These are phyloP conservation scores for Penicillium brevicompactum DNA, from an alignment of 2,329 filamentous ascomycete species.

Conservation along the genomic window DNA sequence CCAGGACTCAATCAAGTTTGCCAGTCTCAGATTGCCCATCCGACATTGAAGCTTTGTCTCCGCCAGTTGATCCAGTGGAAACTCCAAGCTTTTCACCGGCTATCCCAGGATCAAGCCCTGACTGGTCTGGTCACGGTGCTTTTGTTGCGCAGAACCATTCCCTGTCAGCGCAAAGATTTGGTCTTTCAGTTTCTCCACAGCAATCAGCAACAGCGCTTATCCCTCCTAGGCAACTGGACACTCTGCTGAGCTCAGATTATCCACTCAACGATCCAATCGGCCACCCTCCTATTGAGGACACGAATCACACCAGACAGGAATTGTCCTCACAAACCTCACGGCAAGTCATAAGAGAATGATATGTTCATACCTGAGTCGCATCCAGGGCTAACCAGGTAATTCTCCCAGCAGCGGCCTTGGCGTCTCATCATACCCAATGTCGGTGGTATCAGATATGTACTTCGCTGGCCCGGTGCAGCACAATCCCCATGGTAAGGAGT, in stretches of 20 bases:
- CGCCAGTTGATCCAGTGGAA: slow-evolving; percentile 16
- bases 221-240: slow-evolving; percentile 6
- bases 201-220: slow-evolving; percentile 14
- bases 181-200: slow-evolving; percentile 9
- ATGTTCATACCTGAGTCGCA: neutral
- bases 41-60: slow-evolving; percentile 3
- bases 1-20: slow-evolving; percentile 16
- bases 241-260: slow-evolving; percentile 6
- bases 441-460: slow-evolving; percentile 24
- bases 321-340: slow-evolving; percentile 6
- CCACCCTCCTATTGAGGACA: slow-evolving; percentile 9
- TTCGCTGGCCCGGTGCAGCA: slow-evolving; percentile 33
- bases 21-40: slow-evolving; percentile 12
- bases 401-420: slow-evolving; percentile 17
- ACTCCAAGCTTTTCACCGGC: slow-evolving; percentile 15
- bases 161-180: slow-evolving; percentile 7
- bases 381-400: slow-evolving; percentile 4
- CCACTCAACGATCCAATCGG: slow-evolving; percentile 5
- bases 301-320: slow-evolving; percentile 7
- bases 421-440: slow-evolving; percentile 24
- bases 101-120: slow-evolving; percentile 8
- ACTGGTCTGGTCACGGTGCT: slow-evolving; percentile 15
- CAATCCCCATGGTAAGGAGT: slow-evolving; percentile 31
- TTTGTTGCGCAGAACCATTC: slow-evolving; percentile 2
- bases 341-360: slow-evolving; percentile 10